phyloP scores from a whole-genome alignment of 345 rosid species.

The Populus alba region DNA sequence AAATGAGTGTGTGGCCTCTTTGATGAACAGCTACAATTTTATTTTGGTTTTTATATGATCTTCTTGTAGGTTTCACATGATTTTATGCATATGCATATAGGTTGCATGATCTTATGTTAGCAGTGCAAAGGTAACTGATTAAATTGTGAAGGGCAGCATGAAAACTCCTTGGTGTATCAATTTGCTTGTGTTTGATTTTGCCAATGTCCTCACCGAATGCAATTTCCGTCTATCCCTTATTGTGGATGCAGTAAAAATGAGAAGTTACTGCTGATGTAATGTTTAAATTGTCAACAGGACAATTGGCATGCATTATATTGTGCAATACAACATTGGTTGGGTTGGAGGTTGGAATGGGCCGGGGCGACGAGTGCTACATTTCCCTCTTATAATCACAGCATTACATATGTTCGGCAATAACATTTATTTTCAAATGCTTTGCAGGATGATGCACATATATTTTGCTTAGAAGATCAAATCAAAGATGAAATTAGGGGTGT shows the following conservation, averaged over 20 bases:
- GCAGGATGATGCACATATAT: constrained; percentile 97
- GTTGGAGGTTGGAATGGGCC: no score
- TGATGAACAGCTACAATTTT: background rate
- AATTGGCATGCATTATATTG: background rate
- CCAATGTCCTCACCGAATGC: no score
- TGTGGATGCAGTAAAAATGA: background rate
- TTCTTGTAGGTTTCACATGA: background rate
- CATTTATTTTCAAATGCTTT: constrained; percentile 10
- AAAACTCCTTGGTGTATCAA: background rate
- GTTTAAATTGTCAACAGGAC: background rate
- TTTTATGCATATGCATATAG: no score
- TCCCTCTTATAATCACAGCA: background rate
- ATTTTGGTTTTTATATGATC: background rate
- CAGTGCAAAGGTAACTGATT: background rate
- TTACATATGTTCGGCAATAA: background rate
- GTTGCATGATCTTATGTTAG: background rate
- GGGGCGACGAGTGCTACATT: background rate
- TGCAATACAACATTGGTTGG: background rate
- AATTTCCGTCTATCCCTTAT: no score
- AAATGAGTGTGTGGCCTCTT: background rate
- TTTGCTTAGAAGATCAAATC: constrained; percentile 92
- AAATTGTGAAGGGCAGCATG: background rate
- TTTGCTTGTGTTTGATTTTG: background rate
- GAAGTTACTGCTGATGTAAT: background rate
- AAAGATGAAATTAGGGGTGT: constrained; percentile 91